Base-by-base conservation (phyloP, 805 yeast species). In the Cyberlindnera petersonii region DNA sequence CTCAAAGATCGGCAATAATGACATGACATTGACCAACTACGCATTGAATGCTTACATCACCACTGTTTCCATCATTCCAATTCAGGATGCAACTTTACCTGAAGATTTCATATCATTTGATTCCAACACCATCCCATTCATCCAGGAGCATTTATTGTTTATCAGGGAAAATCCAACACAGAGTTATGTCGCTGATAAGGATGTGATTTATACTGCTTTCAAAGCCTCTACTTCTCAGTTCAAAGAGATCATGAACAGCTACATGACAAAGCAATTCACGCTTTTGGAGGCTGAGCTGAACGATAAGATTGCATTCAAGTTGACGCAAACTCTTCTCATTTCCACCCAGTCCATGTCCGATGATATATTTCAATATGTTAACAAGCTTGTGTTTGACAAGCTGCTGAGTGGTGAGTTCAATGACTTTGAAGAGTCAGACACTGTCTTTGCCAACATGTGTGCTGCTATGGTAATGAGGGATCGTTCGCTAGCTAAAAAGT, bases 1-100 rank as follows among this genome's bases (percentile, higher is more conserved):
- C 7, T 85, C 88, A 0, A 96, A 93, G 22, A 78, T 93, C 21
- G 98, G 93, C 56, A 75, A 89, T 1, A 93, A 89, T 56, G 98
- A 93, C 59, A 69, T 87, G 34, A 70, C 68, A 11, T 76, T 89
- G 55, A 81, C 96, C 0, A 68, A 79, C 13, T 72, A 77, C 36
- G 74, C 95, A 0, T 62, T 89, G 28, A 74, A 79, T 42, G 71
- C 84, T 15, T 72, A 93, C 39, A 82, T 86, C 9, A 69, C 86
- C 0, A 74, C 82, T 18, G 80, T 87, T 1, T 68, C 82, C 6
- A 82, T 79, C 40, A 74, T 84, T 3, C 96, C 96, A 1, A 69
- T 88, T 44, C 65, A 67, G 21, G 86, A 83, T 50, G 53, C 85
- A 9, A 71, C 61, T 1, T 33, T 43, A 0, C 55, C 48, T 6